phyloP scores from a whole-genome alignment of 2,329 filamentous ascomycete genomes.

The Ascochyta fabae region DNA sequence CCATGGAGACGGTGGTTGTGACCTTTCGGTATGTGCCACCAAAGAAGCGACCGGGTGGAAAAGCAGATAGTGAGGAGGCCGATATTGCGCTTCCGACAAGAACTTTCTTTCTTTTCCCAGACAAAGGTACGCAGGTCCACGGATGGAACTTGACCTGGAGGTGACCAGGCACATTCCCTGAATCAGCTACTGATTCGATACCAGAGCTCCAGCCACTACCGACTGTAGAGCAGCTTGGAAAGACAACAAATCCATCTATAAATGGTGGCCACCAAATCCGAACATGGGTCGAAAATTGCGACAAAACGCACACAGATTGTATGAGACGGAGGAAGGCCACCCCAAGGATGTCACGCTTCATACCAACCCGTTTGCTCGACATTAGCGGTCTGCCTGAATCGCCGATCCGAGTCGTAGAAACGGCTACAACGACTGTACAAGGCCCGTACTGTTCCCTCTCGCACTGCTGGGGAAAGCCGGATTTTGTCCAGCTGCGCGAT shows the following conservation, averaged over 20 bases:
- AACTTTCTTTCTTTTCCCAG: conserved; percentile 29
- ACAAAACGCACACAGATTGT: conserved; percentile 24
- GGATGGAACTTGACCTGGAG: too few relatives aligned
- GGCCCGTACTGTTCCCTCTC: conserved; percentile 29
- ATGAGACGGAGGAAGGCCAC: conserved; percentile 19
- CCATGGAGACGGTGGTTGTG: conserved; percentile 22
- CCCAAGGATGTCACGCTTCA: conserved; percentile 2
- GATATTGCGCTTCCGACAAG: conserved; percentile 13
- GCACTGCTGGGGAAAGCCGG: conserved; percentile 34
- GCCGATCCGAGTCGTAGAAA: conserved; percentile 27
- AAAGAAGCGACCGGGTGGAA: not conserved
- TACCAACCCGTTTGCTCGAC: conserved; percentile 34
- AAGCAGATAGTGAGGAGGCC: not conserved
- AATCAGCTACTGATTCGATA: not conserved
- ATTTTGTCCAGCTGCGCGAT: conserved; percentile 15
- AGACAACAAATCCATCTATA: conserved; percentile 6
- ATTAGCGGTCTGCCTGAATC: conserved; percentile 6
- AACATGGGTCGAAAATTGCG: conserved; percentile 28
- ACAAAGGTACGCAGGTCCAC: conserved; percentile 6
- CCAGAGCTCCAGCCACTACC: conserved; percentile 16
- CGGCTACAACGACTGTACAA: conserved; percentile 11
- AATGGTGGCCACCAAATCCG: conserved; percentile 14
- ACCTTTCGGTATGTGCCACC: conserved; percentile 25
- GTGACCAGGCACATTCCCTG: too few relatives aligned
- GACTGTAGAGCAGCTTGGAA: conserved; percentile 14